phyloP scores from a whole-genome alignment of 2,329 filamentous ascomycete genomes.

The Pseudonectria foliicola region DNA sequence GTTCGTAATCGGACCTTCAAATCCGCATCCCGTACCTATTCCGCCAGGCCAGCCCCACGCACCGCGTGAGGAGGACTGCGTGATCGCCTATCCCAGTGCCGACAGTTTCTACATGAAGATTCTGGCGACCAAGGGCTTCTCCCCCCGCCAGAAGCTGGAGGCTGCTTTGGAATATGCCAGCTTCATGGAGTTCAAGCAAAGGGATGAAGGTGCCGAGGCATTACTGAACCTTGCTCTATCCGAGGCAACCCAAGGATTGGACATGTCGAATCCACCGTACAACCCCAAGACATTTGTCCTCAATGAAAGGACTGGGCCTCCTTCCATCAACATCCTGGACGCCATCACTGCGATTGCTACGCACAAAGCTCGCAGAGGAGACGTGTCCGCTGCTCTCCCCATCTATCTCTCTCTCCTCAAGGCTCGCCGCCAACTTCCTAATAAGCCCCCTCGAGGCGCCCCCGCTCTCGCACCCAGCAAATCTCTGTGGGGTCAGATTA shows the following conservation, averaged over 20 bases:
- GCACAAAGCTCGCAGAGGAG: slow-evolving; percentile 64
- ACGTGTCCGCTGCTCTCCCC: slow-evolving; percentile 65
- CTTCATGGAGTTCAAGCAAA: slow-evolving; percentile 73
- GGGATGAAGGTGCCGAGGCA: slow-evolving; percentile 57
- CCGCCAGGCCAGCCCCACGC: slow-evolving; percentile 55
- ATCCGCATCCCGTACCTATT: slow-evolving; percentile 69
- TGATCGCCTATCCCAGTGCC: slow-evolving; percentile 59
- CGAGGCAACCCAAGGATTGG: slow-evolving; percentile 56
- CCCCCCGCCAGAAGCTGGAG: slow-evolving; percentile 68
- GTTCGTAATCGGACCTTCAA: slow-evolving; percentile 73
- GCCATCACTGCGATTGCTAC: slow-evolving; percentile 72
- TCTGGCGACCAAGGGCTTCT: slow-evolving; percentile 73
- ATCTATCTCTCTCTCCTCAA: slow-evolving; percentile 80
- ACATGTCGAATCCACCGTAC: slow-evolving; percentile 36
- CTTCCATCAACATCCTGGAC: slow-evolving; percentile 68
- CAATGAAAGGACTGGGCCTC: slow-evolving; percentile 47
- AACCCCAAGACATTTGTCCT: slow-evolving; percentile 58
- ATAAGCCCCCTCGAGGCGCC: slow-evolving; percentile 22
- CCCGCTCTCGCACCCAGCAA: slow-evolving; percentile 2
- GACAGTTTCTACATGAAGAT: slow-evolving; percentile 77
- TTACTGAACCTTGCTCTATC: slow-evolving; percentile 72
- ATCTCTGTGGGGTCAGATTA: slow-evolving; percentile 15
- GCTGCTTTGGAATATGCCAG: slow-evolving; percentile 78
- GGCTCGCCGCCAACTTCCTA: slow-evolving; percentile 58
- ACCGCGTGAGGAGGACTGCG: slow-evolving; percentile 69